Conservation (phyloP, 2,329 filamentous ascomycete genomes). For the Ophiostoma quercus region DNA sequence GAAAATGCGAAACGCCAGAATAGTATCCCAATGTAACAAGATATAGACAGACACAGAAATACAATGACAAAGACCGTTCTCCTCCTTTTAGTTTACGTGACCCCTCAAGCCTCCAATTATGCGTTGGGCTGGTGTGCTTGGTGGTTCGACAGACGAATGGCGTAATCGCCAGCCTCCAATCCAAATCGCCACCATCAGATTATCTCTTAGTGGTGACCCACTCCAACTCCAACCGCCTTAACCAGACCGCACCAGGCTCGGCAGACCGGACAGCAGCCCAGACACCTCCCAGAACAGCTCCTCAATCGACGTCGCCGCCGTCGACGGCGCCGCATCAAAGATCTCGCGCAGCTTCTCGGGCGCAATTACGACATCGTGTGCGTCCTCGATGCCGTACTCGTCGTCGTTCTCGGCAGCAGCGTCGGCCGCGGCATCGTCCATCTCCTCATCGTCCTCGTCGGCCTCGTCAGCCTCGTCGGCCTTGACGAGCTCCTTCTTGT, state of each 20-base stretch:
- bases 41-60: slow-evolving; percentile 6
- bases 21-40: slow-evolving; percentile 11
- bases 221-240: background rate
- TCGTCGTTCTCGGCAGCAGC: slow-evolving; percentile 35
- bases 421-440: slow-evolving; percentile 39
- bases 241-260: slow-evolving; percentile 20
- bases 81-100: background rate
- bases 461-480: slow-evolving; percentile 28
- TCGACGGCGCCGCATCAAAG: slow-evolving; percentile 64
- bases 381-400: slow-evolving; percentile 36
- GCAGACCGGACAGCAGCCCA: slow-evolving; percentile 48
- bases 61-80: slow-evolving; percentile 13
- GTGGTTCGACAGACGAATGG: slow-evolving; percentile 8
- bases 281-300: slow-evolving; percentile 72
- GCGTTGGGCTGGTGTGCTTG: background rate
- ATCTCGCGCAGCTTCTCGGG: slow-evolving; percentile 64
- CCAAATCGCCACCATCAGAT: background rate
- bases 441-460: slow-evolving; percentile 40
- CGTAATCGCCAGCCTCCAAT: slow-evolving; percentile 10
- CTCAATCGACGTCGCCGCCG: slow-evolving; percentile 65
- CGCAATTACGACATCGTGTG: slow-evolving; percentile 56
- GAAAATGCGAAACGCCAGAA: slow-evolving; percentile 11
- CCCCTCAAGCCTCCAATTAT: slow-evolving; percentile 6
- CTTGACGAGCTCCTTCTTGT: background rate
- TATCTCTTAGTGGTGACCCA: background rate